Percentiles rank a stretch among this genome's conserved stretches.
Evolutionary conservation across 2,329 filamentous ascomycete genomes (phyloP).

Genomic region (Keithomyces neogunnii): DNA sequence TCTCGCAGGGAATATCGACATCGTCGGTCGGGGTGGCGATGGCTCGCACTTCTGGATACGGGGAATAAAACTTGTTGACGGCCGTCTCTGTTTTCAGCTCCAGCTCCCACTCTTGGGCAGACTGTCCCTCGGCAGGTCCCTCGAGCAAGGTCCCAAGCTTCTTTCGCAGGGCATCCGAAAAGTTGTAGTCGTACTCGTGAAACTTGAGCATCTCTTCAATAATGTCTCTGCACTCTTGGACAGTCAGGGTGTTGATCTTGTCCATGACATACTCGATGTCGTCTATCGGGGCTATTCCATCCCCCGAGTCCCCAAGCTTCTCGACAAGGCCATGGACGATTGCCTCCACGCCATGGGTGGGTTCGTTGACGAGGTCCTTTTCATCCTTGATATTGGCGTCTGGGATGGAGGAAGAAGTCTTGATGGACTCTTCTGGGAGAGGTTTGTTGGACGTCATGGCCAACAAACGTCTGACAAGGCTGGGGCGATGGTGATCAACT

Average conservation of each 20-base stretch:
- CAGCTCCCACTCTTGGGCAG: conserved; percentile 9
- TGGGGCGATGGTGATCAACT: too few species aligned
- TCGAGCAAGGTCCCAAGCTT: conserved; percentile 11
- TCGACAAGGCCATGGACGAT: conserved; percentile 6
- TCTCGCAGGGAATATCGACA: conserved; percentile 17
- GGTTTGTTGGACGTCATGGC: too few species aligned
- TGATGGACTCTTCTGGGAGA: too few species aligned
- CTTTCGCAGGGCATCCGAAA: conserved; percentile 10
- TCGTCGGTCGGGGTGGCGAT: conserved; percentile 19
- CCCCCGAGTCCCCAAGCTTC: conserved; percentile 10
- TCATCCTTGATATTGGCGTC: neutral
- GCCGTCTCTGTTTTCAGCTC: conserved; percentile 12
- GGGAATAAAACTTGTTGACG: conserved; percentile 14
- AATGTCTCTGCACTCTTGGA: conserved; percentile 13
- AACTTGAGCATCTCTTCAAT: conserved; percentile 11
- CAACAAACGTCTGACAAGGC: too few species aligned
- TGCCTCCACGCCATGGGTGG: conserved; percentile 1
- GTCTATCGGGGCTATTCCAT: conserved; percentile 14
- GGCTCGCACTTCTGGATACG: conserved; percentile 19
- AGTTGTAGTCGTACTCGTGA: conserved; percentile 18
- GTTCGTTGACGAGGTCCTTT: neutral
- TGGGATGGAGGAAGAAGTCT: neutral
- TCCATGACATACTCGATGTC: conserved; percentile 17
- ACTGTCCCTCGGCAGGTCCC: conserved; percentile 11
- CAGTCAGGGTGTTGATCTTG: conserved; percentile 13